These are phyloP conservation scores for Hyaloscypha variabilis DNA, from an alignment of 495 filamentous ascomycete genomes.

Conservation along the genomic window DNA sequence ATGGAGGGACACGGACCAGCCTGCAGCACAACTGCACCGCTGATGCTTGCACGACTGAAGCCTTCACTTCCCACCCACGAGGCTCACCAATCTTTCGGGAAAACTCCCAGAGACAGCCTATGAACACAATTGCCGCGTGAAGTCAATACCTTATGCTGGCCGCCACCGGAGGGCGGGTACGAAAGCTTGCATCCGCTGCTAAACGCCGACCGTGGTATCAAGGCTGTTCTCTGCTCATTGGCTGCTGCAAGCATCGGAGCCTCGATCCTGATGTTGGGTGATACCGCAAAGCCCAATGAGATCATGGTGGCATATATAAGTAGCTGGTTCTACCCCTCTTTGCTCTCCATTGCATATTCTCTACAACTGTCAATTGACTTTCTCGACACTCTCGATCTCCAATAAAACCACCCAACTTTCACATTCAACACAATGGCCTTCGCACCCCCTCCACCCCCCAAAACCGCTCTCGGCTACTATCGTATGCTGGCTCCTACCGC, in stretches of 20 bases:
- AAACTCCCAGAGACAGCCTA: no score
- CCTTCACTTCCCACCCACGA: no score
- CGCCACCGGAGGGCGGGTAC: no score
- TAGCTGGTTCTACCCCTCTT: not conserved
- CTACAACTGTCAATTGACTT: not conserved
- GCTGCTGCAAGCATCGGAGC: not conserved
- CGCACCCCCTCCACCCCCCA: slow-evolving; percentile 39
- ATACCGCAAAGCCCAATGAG: not conserved
- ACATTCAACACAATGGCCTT: slow-evolving; percentile 23
- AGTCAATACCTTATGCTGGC: no score
- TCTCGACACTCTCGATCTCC: no score
- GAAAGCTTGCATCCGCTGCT: not conserved
- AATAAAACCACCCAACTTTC: not conserved
- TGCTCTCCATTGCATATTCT: not conserved
- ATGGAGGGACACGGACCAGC: no score
- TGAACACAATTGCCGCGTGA: no score
- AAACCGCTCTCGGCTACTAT: slow-evolving; percentile 56
- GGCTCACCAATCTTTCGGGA: no score
- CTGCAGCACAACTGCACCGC: no score
- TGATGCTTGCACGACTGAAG: no score
- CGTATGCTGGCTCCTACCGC: slow-evolving; percentile 62
- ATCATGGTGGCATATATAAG: not conserved
- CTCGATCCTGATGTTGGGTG: not conserved
- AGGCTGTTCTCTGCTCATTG: not conserved
- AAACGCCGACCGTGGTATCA: not conserved